phyloP scores from a whole-genome alignment of 768 basidiomycete genomes.

The Hemileccinum rubropunctum region DNA sequence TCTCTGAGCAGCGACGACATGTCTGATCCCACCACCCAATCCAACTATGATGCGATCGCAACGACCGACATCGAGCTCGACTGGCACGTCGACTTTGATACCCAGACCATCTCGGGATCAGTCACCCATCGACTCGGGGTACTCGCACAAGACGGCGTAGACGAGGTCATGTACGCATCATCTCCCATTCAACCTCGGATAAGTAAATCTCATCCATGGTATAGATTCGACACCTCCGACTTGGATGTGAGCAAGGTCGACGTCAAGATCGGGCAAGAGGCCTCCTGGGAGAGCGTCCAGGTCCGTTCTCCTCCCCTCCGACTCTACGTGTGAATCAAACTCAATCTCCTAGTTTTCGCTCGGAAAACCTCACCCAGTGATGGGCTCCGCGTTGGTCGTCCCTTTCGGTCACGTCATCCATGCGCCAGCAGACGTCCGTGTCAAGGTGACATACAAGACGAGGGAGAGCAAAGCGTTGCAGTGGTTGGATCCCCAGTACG shows the following conservation, averaged over 20 bases:
- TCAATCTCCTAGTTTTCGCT: conserved; percentile 45
- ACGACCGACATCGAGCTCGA: conserved; percentile 69
- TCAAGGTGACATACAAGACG: conserved; percentile 68
- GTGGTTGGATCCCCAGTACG: conserved; percentile 79
- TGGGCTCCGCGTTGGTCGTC: conserved; percentile 74
- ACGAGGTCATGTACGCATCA: conserved; percentile 52
- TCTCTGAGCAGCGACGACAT: too few relatives aligned
- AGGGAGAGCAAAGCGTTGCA: conserved; percentile 79
- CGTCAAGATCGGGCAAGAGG: conserved; percentile 41
- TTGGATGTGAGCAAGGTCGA: conserved; percentile 55
- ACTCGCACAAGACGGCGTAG: conserved; percentile 44
- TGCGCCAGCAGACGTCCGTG: conserved; percentile 21
- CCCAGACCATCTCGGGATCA: conserved; percentile 58
- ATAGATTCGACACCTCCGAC: conserved; percentile 72
- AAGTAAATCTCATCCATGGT: not conserved
- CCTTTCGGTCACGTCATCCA: conserved; percentile 41
- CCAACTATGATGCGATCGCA: conserved; percentile 70
- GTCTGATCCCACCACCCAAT: conserved; percentile 69
- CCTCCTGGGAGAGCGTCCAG: conserved; percentile 38
- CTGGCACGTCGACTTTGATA: conserved; percentile 76
- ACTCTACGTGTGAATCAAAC: not conserved
- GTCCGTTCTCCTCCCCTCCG: conserved; percentile 30
- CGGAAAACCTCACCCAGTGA: conserved; percentile 56
- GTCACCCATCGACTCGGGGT: conserved; percentile 62
- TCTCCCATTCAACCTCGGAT: not conserved